Evolutionary conservation across 345 rosid species (phyloP), one percentile per base, ranked within the genome.

Genomic region (Clarkia xantiana): DNA sequence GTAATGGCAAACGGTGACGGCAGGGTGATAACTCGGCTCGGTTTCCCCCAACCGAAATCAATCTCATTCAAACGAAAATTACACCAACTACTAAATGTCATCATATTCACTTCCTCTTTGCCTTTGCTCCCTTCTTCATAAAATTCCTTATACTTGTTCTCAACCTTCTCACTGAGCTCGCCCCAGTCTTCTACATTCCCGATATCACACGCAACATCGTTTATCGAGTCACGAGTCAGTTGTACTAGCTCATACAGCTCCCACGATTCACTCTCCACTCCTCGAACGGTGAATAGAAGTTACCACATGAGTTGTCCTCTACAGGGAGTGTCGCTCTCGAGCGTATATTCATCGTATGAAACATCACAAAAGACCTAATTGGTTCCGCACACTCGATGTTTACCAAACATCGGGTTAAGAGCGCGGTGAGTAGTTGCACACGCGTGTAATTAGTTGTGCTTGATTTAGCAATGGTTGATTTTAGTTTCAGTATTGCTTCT

Each of bases 321-420:
- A 19, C 38, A 17, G 6, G 17, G 14, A 46, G 18, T 18, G 18
- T 18, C 17, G 11, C 42, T n/a, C 51, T 55, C 1, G 22, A 50
- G 9, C 52, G 49, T 42, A 55, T 13, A 11, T 36, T 55, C 6
- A 55, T 45, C 3, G 34, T 0, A 2, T 19, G 17, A 29, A 10
- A 12, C 1, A 1, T 1, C 1, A n/a, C 11, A 0, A 11, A 1
- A 45, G 43, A 50, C 51, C 44, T 34, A n/a, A n/a, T n/a, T 15
- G 44, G 15, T 10, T 4, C 18, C 15, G 42, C 38, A 11, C 19
- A 44, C 18, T 55, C 44, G 4, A 18, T 0, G 8, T 14, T 19
- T 11, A 69, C 43, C 1, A 52, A 53, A 29, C 60, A 59, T 55
- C 45, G 69, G 68, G 69, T 56, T 3, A 56, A 53, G 15, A 60